Percentiles rank a stretch among this genome's conserved stretches.
phyloP scores from a whole-genome alignment of 495 filamentous ascomycete genomes.

The Talaromyces nanjingensis region DNA sequence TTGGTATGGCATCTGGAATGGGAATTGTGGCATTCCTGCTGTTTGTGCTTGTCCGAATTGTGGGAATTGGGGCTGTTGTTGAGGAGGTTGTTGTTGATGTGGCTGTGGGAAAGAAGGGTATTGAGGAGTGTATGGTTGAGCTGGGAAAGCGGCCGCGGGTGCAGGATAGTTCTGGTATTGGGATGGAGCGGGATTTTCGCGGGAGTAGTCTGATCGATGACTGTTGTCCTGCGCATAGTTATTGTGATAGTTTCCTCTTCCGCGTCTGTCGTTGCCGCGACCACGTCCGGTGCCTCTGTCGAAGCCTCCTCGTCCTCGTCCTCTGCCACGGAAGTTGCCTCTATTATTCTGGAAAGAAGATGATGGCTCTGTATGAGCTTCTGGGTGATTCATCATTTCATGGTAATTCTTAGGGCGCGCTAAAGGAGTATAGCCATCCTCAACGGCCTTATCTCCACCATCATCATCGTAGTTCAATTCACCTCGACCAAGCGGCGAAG shows the following conservation, averaged over 20 bases:
- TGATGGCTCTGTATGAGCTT: conserved; percentile 39
- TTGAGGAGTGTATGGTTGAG: conserved; percentile 25
- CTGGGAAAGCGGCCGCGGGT: conserved; percentile 21
- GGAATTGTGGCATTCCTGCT: conserved; percentile 24
- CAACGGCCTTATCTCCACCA: conserved; percentile 37
- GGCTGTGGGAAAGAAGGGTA: conserved; percentile 17
- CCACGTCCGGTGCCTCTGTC: conserved; percentile 34
- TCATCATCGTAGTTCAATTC: conserved; percentile 54
- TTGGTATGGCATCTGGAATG: conserved; percentile 34
- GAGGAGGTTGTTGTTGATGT: conserved; percentile 27
- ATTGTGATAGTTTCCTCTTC: conserved; percentile 21
- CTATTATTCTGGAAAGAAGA: neutral
- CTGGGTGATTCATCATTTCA: conserved; percentile 41
- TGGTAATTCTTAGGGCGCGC: conserved; percentile 54
- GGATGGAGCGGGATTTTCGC: conserved; percentile 17
- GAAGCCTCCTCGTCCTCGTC: conserved; percentile 29
- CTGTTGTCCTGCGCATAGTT: conserved; percentile 35
- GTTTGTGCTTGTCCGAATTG: conserved; percentile 20
- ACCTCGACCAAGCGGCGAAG: conserved; percentile 35
- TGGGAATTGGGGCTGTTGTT: conserved; percentile 19
- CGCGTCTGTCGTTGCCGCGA: conserved; percentile 33
- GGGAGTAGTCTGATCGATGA: conserved; percentile 29
- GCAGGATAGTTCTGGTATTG: conserved; percentile 21
- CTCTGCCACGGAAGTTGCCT: conserved; percentile 29
- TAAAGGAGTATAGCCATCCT: conserved; percentile 60